Evolutionary conservation across 75 land plant species (phyloP).

Genomic region (Pinus albicaulis): DNA sequence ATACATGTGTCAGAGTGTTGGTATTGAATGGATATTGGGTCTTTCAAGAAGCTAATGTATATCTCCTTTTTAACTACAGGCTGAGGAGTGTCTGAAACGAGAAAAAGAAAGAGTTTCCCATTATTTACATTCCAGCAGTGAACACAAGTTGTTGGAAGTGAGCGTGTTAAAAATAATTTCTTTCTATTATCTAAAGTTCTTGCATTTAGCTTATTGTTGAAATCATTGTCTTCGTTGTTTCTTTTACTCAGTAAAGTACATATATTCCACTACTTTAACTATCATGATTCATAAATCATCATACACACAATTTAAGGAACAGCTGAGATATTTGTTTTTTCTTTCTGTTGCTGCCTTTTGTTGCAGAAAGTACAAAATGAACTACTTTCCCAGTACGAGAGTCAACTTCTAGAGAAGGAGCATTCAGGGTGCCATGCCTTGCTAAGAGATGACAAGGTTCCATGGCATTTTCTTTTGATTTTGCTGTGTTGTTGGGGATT

Average conservation of each 20-base stretch:
- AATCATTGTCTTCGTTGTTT: not conserved
- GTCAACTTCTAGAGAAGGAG: too few species aligned
- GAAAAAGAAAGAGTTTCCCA: slow-evolving; percentile 89
- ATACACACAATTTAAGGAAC: not conserved
- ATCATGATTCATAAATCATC: not conserved
- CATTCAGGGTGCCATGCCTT: too few species aligned
- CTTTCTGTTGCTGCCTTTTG: not conserved
- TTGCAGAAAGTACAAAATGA: too few species aligned
- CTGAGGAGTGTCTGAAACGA: slow-evolving; percentile 86
- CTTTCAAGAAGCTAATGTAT: not conserved
- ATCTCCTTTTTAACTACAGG: slow-evolving; percentile 36
- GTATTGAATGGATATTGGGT: not conserved
- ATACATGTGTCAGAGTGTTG: not conserved
- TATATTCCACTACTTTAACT: not conserved
- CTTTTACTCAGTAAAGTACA: not conserved
- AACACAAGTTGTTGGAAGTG: slow-evolving; percentile 89
- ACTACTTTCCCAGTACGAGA: too few species aligned
- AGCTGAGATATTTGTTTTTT: not conserved
- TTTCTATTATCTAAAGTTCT: not conserved
- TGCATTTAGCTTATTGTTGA: not conserved
- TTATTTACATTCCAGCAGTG: slow-evolving; percentile 91
- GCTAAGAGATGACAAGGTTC: too few species aligned
- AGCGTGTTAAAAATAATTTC: not conserved
- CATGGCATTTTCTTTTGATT: too few species aligned
- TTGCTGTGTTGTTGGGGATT: too few species aligned